Percentiles rank a stretch among this genome's conserved stretches.
These are phyloP conservation scores for Chrysoporthe puriensis DNA, from an alignment of 2,329 filamentous ascomycete genomes.

Conservation along the genomic window DNA sequence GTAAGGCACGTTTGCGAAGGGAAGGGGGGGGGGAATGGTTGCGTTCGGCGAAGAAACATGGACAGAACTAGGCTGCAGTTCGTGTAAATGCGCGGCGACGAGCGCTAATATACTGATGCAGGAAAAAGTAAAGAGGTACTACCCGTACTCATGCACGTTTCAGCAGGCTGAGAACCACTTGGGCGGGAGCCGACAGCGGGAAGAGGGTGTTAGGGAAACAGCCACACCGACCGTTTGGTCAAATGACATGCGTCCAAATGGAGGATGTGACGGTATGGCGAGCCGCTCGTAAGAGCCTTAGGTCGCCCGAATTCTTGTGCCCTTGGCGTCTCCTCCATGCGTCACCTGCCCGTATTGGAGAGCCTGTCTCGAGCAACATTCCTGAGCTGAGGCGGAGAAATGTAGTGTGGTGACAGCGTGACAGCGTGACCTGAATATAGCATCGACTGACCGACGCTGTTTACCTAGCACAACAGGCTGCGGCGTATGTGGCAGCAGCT, in stretches of 20 bases:
- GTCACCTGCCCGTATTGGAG: not conserved
- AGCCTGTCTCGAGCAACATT: not conserved
- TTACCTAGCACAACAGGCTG: not conserved
- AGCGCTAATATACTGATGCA: slow-evolving; percentile 18
- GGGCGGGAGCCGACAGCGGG: slow-evolving; percentile 11
- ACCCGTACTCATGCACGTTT: slow-evolving; percentile 8
- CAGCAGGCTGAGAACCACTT: slow-evolving; percentile 15
- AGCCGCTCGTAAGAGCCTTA: slow-evolving; percentile 14
- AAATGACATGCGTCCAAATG: slow-evolving; percentile 23
- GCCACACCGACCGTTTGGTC: slow-evolving; percentile 23
- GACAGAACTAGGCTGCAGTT: slow-evolving; percentile 1
- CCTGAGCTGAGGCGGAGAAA: not conserved
- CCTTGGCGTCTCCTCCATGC: not conserved
- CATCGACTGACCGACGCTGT: not conserved
- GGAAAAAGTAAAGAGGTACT: slow-evolving; percentile 7
- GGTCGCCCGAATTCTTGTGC: not conserved
- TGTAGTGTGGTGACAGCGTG: not conserved
- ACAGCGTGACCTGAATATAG: not conserved
- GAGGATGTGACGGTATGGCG: slow-evolving; percentile 12
- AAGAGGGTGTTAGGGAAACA: slow-evolving; percentile 19
- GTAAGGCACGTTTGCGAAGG: not conserved
- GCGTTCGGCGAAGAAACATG: not conserved
- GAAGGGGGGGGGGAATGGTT: not conserved
- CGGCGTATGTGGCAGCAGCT: not conserved
- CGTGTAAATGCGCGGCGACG: not conserved